These are phyloP conservation scores for Leucaena leucocephala DNA, from an alignment of 306 rosid genomes.

Conservation along the genomic window DNA sequence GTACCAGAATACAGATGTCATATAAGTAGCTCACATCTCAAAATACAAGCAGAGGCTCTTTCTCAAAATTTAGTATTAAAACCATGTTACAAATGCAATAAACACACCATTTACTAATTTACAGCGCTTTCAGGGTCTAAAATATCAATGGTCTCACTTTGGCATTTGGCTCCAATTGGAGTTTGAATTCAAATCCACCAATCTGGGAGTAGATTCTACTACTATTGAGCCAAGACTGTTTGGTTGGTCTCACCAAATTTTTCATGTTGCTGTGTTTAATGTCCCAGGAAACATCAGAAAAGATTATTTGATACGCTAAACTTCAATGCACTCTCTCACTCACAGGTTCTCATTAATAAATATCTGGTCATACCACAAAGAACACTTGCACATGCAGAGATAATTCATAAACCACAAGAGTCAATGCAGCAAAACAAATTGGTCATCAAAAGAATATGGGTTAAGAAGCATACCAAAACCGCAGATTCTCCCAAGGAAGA, in stretches of 20 bases:
- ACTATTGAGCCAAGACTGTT: too few relatives aligned
- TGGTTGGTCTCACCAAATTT: background rate
- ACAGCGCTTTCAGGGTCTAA: too few relatives aligned
- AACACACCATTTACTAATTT: too few relatives aligned
- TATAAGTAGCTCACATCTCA: background rate
- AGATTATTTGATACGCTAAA: background rate
- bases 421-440: constrained; percentile 18
- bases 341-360: background rate
- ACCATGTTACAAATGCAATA: background rate
- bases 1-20: background rate
- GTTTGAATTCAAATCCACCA: background rate
- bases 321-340: background rate
- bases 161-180: background rate
- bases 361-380: background rate
- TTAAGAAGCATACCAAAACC: constrained; percentile 68
- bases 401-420: constrained; percentile 26
- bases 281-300: background rate
- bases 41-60: too few relatives aligned
- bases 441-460: constrained; percentile 29
- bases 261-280: background rate
- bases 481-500: constrained; percentile 96
- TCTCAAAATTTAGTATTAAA: background rate
- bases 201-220: background rate
- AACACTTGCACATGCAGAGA: background rate
- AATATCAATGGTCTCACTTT: background rate